Conservation (phyloP, 495 filamentous ascomycete genomes). For the Thermochaetoides thermophila region DNA sequence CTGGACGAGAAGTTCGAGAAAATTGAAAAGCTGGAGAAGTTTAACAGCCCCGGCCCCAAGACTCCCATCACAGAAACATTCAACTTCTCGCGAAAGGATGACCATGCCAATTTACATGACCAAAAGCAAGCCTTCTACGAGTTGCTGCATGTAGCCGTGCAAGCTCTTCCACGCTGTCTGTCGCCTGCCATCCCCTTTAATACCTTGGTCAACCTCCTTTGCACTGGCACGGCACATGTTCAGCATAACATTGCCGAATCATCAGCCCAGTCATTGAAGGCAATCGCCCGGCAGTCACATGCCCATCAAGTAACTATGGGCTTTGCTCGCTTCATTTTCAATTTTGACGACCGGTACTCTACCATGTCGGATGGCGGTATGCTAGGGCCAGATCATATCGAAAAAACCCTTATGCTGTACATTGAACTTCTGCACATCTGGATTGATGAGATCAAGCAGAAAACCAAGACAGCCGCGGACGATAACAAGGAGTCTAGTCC, state of each 20-base stretch:
- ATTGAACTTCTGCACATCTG: conserved; percentile 89
- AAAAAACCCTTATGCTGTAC: conserved; percentile 82
- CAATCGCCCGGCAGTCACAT: conserved; percentile 83
- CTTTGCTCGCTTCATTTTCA: conserved; percentile 93
- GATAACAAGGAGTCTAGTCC: conserved; percentile 45
- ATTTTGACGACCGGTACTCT: conserved; percentile 89
- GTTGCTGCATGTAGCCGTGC: conserved; percentile 85
- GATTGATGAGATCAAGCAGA: conserved; percentile 89
- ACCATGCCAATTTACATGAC: conserved; percentile 56
- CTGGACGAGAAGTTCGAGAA: conserved; percentile 92
- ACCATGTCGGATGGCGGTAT: conserved; percentile 98
- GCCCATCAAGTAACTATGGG: conserved; percentile 94
- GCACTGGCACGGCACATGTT: conserved; percentile 92
- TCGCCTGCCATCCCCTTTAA: conserved; percentile 86
- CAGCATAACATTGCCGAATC: conserved; percentile 84
- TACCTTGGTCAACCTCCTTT: conserved; percentile 84
- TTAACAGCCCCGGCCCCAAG: conserved; percentile 70
- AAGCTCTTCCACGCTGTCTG: conserved; percentile 83
- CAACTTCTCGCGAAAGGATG: conserved; percentile 70
- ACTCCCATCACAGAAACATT: conserved; percentile 92
- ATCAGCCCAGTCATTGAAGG: conserved; percentile 83
- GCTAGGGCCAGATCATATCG: conserved; percentile 88
- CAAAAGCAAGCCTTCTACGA: conserved; percentile 94
- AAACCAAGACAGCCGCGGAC: conserved; percentile 55
- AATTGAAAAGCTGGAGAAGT: conserved; percentile 91